Conservation (phyloP, 495 filamentous ascomycete species). For the Hypoxylon subgilvum region DNA sequence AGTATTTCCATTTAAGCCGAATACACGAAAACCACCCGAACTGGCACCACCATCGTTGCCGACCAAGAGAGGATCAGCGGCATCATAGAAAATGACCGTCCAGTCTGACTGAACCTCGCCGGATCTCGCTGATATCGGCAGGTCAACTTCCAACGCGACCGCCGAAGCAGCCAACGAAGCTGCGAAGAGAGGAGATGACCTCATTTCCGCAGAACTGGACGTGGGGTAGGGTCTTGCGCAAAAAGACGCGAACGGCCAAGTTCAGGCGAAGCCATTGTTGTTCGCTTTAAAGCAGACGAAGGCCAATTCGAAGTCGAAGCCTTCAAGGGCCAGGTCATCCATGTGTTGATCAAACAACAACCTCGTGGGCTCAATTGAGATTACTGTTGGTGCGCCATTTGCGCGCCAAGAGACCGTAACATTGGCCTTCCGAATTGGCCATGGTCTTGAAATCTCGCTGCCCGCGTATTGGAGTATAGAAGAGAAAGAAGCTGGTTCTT, state of each 20-base stretch:
- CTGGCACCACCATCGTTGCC: slow-evolving; percentile 43
- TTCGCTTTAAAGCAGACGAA: slow-evolving; percentile 5
- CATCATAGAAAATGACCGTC: slow-evolving; percentile 26
- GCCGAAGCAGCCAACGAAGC: slow-evolving; percentile 10
- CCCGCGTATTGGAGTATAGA: neutral
- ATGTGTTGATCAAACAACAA: slow-evolving; percentile 4
- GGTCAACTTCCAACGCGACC: slow-evolving; percentile 16
- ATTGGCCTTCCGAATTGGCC: slow-evolving; percentile 21
- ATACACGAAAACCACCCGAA: slow-evolving; percentile 38
- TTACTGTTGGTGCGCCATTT: slow-evolving; percentile 16
- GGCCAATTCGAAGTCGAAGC: neutral
- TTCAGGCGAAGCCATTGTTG: slow-evolving; percentile 5
- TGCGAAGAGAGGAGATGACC: neutral
- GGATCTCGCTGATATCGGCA: slow-evolving; percentile 29
- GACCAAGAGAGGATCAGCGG: slow-evolving; percentile 31
- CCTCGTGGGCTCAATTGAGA: slow-evolving; percentile 19
- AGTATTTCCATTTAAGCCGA: slow-evolving; percentile 21
- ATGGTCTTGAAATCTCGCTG: slow-evolving; percentile 11
- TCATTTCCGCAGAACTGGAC: slow-evolving; percentile 6
- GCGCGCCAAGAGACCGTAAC: slow-evolving; percentile 19
- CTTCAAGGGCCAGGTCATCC: slow-evolving; percentile 5
- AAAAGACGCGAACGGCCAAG: neutral
- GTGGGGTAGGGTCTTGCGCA: neutral
- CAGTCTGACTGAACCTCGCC: slow-evolving; percentile 30
- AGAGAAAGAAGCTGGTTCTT: neutral